phyloP scores from a whole-genome alignment of 2,329 filamentous ascomycete species.

The Aspergillus fumigatiaffinis region DNA sequence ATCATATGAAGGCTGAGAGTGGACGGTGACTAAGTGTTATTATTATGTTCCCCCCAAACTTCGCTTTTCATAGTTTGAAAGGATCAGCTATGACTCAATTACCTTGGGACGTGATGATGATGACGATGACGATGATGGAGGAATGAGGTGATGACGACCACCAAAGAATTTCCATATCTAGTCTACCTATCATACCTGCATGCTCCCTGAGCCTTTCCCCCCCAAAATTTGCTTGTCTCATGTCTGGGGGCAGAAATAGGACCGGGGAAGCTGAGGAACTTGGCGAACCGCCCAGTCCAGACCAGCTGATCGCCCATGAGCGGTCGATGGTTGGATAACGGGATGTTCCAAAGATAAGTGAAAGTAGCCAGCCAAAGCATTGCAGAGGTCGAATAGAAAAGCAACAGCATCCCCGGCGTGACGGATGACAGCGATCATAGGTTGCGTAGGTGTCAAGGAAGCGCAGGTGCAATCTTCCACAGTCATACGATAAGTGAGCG shows the following conservation, averaged over 20 bases:
- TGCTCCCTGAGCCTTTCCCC: neutral
- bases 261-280: slow-evolving; percentile 13
- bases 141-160: slow-evolving; percentile 8
- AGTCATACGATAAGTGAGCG: slow-evolving; percentile 21
- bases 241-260: slow-evolving; percentile 11
- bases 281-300: slow-evolving; percentile 17
- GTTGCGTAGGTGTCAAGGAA: slow-evolving; percentile 4
- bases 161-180: neutral
- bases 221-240: neutral
- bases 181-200: neutral
- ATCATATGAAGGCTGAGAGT: neutral
- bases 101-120: neutral
- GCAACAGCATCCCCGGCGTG: slow-evolving; percentile 3
- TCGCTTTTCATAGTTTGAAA: too few relatives aligned
- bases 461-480: slow-evolving; percentile 2
- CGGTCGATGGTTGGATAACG: slow-evolving; percentile 13
- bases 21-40: neutral
- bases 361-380: slow-evolving; percentile 5
- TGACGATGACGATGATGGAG: neutral
- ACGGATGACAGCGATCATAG: slow-evolving; percentile 15
- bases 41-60: neutral
- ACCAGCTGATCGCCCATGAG: slow-evolving; percentile 17
- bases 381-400: slow-evolving; percentile 13
- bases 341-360: slow-evolving; percentile 5
- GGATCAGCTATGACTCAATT: neutral